phyloP scores from a whole-genome alignment of 768 basidiomycete species.

The Kwoniella bestiolae region DNA sequence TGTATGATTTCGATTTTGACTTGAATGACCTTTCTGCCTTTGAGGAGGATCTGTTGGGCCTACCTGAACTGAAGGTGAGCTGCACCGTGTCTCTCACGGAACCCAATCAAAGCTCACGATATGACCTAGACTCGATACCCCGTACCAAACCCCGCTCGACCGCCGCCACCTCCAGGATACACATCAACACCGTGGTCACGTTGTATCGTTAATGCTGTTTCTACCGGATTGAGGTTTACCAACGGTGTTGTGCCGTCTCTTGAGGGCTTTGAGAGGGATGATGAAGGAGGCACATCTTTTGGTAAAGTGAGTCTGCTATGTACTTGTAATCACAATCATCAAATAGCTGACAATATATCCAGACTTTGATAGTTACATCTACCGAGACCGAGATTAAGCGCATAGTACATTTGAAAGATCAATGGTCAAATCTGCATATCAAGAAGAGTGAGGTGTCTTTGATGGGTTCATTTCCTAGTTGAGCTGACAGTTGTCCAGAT shows the following conservation, averaged over 20 bases:
- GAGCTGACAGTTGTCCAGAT: slow-evolving; percentile 59
- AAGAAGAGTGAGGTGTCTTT: slow-evolving; percentile 62
- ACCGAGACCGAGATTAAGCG: slow-evolving; percentile 52
- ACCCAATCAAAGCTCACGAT: slow-evolving; percentile 16
- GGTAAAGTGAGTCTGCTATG: slow-evolving; percentile 44
- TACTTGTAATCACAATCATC: background rate
- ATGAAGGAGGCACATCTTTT: background rate
- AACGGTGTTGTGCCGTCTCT: slow-evolving; percentile 27
- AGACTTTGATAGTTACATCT: slow-evolving; percentile 65
- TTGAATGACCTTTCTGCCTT: slow-evolving; percentile 43
- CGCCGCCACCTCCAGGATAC: slow-evolving; percentile 34
- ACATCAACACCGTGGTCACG: slow-evolving; percentile 46
- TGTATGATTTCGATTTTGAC: slow-evolving; percentile 45
- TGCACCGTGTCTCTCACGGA: background rate
- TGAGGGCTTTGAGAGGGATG: slow-evolving; percentile 3
- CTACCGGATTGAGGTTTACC: slow-evolving; percentile 27
- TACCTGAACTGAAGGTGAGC: slow-evolving; percentile 1
- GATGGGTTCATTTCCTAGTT: background rate
- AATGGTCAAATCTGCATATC: slow-evolving; percentile 74
- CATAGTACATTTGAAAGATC: slow-evolving; percentile 71
- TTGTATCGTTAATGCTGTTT: slow-evolving; percentile 37
- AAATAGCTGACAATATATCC: slow-evolving; percentile 12
- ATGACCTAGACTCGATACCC: slow-evolving; percentile 34
- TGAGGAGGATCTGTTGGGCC: slow-evolving; percentile 30
- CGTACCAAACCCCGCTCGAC: slow-evolving; percentile 43